Base-by-base conservation (phyloP, 805 yeast species). In the Scheffersomyces ergatensis region DNA sequence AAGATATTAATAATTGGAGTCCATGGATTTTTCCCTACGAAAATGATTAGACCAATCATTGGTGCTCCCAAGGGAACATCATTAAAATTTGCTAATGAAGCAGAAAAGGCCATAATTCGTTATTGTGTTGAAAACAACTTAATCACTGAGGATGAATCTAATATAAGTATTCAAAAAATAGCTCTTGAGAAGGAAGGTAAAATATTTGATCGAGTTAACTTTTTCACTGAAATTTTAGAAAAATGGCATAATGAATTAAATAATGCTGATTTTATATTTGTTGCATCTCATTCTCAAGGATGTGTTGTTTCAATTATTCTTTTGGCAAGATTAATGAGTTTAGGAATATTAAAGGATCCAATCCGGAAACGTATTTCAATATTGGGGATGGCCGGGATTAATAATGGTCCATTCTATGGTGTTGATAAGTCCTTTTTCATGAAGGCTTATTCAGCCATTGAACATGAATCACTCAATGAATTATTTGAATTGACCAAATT, bases 21-120 rank as follows among this genome's bases (percentile, higher is more conserved):
- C 1, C 99, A 92, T 65, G 99, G 99, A 0, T 92, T 90, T 55
- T 92, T 93, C 67, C 99, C 99, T 0, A 85, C 89, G 1, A 79
- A 77, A 47, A 82, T 89, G 74, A 70, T 93, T 49, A 67, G 99
- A 38, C 89, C 96, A 0, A 55, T 92, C 13, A 82, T 92, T 38
- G 99, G 99, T 2, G 89, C 90, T 47, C 99, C 99, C 3, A 93
- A 95, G 16, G 99, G 99, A 0, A 92, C 99, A 0, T 92, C 98
- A 0, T 73, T 84, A 34, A 84, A 85, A 57, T 93, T 92, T 63
- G 89, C 96, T 25, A 82, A 80, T 47, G 97, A 89, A 54, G 97
- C 97, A 0, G 98, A 89, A 8, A 72, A 71, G 42, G 82, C 90
- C 0, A 76, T 93, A 1, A 68, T 78, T 27, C 63, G 83, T 21